Percentiles rank a stretch among this genome's conserved stretches.
Conservation (phyloP, 139 green algal species). For the Haematococcus sp. region DNA sequence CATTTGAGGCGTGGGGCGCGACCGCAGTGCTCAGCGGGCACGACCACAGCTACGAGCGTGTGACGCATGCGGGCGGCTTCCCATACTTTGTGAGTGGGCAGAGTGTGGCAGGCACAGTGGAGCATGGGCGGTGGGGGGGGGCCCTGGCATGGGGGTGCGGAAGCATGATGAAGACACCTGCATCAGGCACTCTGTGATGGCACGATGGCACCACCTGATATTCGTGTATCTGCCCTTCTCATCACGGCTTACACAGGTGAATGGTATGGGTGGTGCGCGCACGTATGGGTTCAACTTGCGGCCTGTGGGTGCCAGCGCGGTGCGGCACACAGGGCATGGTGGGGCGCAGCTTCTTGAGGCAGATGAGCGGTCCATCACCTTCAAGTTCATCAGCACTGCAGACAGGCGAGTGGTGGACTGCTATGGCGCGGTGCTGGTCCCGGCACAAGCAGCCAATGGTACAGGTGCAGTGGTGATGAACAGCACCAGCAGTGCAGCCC, state of each 20-base stretch:
- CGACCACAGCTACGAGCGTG: slow-evolving; percentile 24
- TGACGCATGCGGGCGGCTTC: not conserved
- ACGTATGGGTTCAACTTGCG: slow-evolving; percentile 8
- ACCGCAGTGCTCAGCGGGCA: slow-evolving; percentile 16
- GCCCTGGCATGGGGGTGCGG: no score
- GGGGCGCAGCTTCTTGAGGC: slow-evolving; percentile 8
- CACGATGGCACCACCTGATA: no score
- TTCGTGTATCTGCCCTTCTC: no score
- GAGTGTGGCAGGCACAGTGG: not conserved
- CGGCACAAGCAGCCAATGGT: no score
- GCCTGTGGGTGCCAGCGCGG: not conserved
- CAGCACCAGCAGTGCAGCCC: no score
- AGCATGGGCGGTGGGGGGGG: not conserved
- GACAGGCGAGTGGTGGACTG: slow-evolving; percentile 1
- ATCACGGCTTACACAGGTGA: not conserved
- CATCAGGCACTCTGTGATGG: no score
- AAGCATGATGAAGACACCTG: no score
- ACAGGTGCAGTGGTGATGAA: no score
- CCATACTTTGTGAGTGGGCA: slow-evolving; percentile 23
- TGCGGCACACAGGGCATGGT: not conserved
- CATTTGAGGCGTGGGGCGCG: slow-evolving; percentile 10
- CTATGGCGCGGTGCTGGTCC: slow-evolving; percentile 1
- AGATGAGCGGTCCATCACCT: slow-evolving; percentile 5
- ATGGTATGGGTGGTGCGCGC: slow-evolving; percentile 2
- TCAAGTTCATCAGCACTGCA: slow-evolving; percentile 1